phyloP scores from a whole-genome alignment of 2,329 filamentous ascomycete genomes.

The Ramularia endophylla region DNA sequence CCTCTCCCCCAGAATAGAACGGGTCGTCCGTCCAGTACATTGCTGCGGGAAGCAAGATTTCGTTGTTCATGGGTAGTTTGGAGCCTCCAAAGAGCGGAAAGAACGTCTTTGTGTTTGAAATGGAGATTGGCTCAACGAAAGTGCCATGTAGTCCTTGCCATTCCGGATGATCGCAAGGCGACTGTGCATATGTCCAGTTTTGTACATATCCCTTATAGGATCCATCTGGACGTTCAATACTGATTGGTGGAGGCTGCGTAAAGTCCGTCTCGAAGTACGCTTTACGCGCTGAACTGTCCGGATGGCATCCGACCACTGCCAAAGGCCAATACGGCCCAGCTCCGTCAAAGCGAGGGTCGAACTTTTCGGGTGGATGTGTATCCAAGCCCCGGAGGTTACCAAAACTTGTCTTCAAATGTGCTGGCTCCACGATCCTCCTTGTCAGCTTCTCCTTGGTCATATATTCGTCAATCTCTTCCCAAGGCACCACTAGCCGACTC shows the following conservation, averaged over 20 bases:
- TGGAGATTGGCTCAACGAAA: conserved; percentile 45
- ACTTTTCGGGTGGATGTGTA: conserved; percentile 16
- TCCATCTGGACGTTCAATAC: conserved; percentile 23
- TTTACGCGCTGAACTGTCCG: conserved; percentile 33
- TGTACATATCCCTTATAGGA: conserved; percentile 42
- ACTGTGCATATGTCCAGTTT: conserved; percentile 43
- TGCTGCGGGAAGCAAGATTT: conserved; percentile 46
- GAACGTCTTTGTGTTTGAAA: conserved; percentile 38
- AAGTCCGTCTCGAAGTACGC: conserved; percentile 34
- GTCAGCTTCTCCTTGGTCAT: conserved; percentile 29
- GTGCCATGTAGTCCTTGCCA: conserved; percentile 43
- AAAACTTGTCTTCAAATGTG: conserved; percentile 29
- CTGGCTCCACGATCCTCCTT: conserved; percentile 25
- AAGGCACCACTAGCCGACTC: conserved; percentile 42
- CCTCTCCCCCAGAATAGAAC: conserved; percentile 37
- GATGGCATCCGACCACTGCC: conserved; percentile 37
- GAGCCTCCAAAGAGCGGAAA: conserved; percentile 47
- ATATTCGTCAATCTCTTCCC: conserved; percentile 40
- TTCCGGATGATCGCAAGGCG: conserved; percentile 41
- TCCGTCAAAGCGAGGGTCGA: conserved; percentile 30
- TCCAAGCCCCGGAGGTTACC: conserved; percentile 25
- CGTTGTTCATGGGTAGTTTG: conserved; percentile 47
- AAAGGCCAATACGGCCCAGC: conserved; percentile 38
- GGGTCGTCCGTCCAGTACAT: conserved; percentile 45
- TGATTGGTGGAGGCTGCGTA: conserved; percentile 31